Percentiles rank a stretch among this genome's conserved stretches.
These are phyloP conservation scores for Mallotus japonicus DNA, from an alignment of 441 rosid genomes.

Conservation along the genomic window DNA sequence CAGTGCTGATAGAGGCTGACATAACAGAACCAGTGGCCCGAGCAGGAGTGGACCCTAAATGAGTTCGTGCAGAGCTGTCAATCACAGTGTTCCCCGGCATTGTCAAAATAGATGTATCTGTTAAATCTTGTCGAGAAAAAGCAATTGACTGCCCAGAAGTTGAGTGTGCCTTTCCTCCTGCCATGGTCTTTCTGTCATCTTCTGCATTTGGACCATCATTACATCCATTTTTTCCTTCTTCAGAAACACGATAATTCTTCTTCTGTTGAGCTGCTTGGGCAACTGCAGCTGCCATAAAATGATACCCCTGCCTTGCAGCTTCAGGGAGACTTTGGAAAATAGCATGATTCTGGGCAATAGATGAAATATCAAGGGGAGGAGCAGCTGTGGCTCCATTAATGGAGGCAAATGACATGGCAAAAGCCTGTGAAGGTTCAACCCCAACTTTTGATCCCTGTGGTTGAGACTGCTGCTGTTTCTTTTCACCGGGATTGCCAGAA, in stretches of 20 bases:
- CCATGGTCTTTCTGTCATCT: slow-evolving; percentile 62
- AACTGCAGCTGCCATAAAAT: slow-evolving; percentile 54
- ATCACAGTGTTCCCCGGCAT: slow-evolving; percentile 57
- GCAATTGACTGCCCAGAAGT: slow-evolving; percentile 72
- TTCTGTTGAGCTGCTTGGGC: slow-evolving; percentile 76
- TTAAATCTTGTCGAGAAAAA: slow-evolving; percentile 66
- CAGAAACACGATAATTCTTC: slow-evolving; percentile 59
- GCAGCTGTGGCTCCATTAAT: slow-evolving; percentile 52
- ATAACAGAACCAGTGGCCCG: slow-evolving; percentile 49
- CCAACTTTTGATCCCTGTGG: slow-evolving; percentile 56
- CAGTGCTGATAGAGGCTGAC: slow-evolving; percentile 36
- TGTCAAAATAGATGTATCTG: slow-evolving; percentile 54
- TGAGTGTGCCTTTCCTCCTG: slow-evolving; percentile 52
- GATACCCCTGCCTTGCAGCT: slow-evolving; percentile 63
- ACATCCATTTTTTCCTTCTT: slow-evolving; percentile 64
- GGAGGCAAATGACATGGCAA: slow-evolving; percentile 84
- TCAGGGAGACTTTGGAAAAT: slow-evolving; percentile 73
- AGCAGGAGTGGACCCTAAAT: slow-evolving; percentile 54
- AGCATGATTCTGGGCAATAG: slow-evolving; percentile 68
- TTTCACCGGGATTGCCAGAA: slow-evolving; percentile 49
- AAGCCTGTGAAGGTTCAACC: slow-evolving; percentile 69
- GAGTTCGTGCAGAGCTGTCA: slow-evolving; percentile 70
- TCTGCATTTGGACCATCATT: slow-evolving; percentile 46
- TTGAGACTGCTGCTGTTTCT: slow-evolving; percentile 55
- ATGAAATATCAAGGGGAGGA: slow-evolving; percentile 62